Evolutionary conservation across 179 eudicot species (phyloP).

Genomic region (Sideroxylon spinosum): DNA sequence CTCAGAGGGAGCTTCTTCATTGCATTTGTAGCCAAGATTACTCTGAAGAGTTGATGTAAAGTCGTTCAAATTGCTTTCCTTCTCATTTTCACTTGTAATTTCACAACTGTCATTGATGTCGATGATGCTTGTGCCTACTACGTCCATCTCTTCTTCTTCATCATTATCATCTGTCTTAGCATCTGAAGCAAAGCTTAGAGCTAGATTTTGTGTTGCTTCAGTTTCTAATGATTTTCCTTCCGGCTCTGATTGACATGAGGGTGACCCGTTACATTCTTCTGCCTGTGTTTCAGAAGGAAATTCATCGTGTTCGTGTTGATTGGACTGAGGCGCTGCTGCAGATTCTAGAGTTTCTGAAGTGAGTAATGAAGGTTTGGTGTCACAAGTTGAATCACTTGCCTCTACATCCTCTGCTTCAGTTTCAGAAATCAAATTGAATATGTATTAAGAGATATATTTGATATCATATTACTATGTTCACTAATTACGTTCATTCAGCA

Average conservation of each 20-base stretch:
- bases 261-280: background rate
- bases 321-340: background rate
- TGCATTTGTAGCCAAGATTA: background rate
- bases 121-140: background rate
- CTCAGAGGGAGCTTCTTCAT: background rate
- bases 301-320: no score
- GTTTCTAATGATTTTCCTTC: background rate
- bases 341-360: background rate
- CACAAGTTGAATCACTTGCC: background rate
- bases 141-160: background rate
- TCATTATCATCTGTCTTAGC: background rate
- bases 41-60: background rate
- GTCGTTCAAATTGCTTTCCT: background rate
- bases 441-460: background rate
- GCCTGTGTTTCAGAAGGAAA: slow-evolving; percentile 1
- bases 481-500: background rate
- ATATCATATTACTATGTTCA: background rate
- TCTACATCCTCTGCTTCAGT: slow-evolving; percentile 9
- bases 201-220: background rate
- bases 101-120: background rate
- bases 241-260: background rate
- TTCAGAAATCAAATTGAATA: background rate
- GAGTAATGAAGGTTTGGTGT: background rate
- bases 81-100: background rate
- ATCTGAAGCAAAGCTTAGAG: background rate